These are phyloP conservation scores for Aristolochia californica DNA, from an alignment of 164 flowering plant genomes.

Conservation along the genomic window DNA sequence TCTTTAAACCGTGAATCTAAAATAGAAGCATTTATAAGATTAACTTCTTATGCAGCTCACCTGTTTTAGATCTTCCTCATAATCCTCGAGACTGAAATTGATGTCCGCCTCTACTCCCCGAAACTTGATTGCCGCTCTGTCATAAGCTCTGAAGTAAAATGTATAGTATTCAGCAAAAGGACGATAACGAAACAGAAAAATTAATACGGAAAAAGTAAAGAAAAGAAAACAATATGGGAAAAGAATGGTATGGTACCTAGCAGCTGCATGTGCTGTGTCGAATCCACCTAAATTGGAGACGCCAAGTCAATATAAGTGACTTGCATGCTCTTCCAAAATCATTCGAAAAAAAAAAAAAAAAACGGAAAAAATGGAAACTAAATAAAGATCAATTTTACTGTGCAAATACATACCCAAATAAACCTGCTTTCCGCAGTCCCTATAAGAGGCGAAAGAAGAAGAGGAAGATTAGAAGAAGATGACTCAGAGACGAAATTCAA, in stretches of 20 bases:
- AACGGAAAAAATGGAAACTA: background rate
- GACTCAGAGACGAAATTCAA: background rate
- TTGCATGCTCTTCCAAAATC: conserved; percentile 4
- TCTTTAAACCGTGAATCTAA: too few relatives aligned
- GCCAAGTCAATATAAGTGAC: conserved; percentile 9
- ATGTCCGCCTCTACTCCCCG: conserved; percentile 94
- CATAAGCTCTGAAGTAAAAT: conserved; percentile 70
- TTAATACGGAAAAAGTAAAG: too few relatives aligned
- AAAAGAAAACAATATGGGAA: too few relatives aligned
- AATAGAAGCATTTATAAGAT: too few relatives aligned
- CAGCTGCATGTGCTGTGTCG: conserved; percentile 98
- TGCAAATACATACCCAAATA: conserved; percentile 54
- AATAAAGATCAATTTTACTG: background rate
- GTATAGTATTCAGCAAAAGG: background rate
- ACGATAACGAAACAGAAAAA: too few relatives aligned
- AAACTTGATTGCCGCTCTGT: conserved; percentile 95
- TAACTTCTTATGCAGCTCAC: conserved; percentile 28
- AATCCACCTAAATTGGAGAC: conserved; percentile 57
- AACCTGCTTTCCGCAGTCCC: conserved; percentile 99
- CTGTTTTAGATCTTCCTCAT: conserved; percentile 87
- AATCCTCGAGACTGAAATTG: conserved; percentile 76
- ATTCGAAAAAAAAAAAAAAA: conserved; percentile 1
- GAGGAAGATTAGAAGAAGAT: too few relatives aligned
- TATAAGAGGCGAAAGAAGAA: conserved; percentile 14
- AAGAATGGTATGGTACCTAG: conserved; percentile 55